Percentiles rank a stretch among this genome's conserved stretches.
Conservation (phyloP, 2,329 filamentous ascomycete species). For the Phialocephala sp. region DNA sequence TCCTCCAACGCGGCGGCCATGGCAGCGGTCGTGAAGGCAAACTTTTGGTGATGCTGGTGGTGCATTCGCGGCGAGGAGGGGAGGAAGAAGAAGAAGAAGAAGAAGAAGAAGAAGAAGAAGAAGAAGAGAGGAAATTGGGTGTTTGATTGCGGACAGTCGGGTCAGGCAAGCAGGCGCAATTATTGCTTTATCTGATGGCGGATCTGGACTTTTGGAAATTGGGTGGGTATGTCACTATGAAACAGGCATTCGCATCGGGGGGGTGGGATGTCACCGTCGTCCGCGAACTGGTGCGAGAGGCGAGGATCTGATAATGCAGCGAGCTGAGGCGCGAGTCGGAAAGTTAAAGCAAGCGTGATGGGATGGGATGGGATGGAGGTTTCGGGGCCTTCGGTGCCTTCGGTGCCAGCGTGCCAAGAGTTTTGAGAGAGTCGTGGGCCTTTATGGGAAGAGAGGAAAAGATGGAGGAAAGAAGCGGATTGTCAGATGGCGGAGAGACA, state of each 20-base stretch:
- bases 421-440: background rate
- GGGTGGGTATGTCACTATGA: slow-evolving; percentile 17
- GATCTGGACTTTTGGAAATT: background rate
- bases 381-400: too few relatives aligned
- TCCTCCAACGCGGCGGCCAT: slow-evolving; percentile 46
- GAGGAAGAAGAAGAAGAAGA: too few relatives aligned
- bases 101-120: too few relatives aligned
- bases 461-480: background rate
- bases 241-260: slow-evolving; percentile 11
- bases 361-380: background rate
- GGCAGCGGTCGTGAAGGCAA: slow-evolving; percentile 39
- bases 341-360: background rate
- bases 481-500: background rate
- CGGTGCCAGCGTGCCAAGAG: too few relatives aligned
- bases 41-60: slow-evolving; percentile 36
- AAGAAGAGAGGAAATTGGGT: too few relatives aligned
- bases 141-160: background rate
- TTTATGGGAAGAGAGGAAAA: background rate
- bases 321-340: too few relatives aligned
- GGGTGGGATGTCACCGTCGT: slow-evolving; percentile 17
- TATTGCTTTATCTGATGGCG: slow-evolving; percentile 14
- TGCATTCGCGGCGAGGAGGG: slow-evolving; percentile 4
- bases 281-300: background rate
- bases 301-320: slow-evolving; percentile 1
- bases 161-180: background rate